These are phyloP conservation scores for Paramecium biaurelia DNA, from an alignment of 73 alveolate genomes.

Conservation along the genomic window DNA sequence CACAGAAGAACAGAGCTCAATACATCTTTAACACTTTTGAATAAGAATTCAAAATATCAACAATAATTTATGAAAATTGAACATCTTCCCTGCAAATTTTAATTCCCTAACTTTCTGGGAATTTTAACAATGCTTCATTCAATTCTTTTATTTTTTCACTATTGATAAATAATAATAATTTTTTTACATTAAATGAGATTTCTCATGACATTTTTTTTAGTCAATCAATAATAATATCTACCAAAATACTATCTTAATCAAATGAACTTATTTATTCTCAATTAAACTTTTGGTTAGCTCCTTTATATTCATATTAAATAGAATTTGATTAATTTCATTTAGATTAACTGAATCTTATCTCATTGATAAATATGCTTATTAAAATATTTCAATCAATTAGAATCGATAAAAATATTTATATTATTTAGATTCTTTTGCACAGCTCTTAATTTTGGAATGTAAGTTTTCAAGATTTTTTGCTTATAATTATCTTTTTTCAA, in stretches of 20 bases:
- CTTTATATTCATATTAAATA: not conserved
- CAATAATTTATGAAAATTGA: not conserved
- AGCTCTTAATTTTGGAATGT: not conserved
- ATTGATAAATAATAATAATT: not conserved
- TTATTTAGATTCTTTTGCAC: not conserved
- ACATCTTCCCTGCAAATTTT: not conserved
- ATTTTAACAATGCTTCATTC: not conserved
- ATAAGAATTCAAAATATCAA: not conserved
- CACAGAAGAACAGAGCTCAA: not conserved
- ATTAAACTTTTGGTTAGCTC: not conserved
- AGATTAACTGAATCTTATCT: not conserved
- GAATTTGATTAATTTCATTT: not conserved
- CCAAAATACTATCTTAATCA: not conserved
- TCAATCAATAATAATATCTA: not conserved
- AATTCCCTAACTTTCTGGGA: not conserved
- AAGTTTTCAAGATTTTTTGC: not conserved
- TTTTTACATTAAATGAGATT: not conserved
- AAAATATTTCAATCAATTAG: not conserved
- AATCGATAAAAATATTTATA: not conserved
- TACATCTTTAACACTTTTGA: not conserved
- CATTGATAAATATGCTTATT: not conserved
- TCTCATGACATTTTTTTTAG: not conserved
- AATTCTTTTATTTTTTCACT: not conserved
- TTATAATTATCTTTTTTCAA: not conserved
- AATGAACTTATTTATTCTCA: not conserved